Conservation (phyloP, 2,329 filamentous ascomycete species). For the Chaetomium olivaceum region DNA sequence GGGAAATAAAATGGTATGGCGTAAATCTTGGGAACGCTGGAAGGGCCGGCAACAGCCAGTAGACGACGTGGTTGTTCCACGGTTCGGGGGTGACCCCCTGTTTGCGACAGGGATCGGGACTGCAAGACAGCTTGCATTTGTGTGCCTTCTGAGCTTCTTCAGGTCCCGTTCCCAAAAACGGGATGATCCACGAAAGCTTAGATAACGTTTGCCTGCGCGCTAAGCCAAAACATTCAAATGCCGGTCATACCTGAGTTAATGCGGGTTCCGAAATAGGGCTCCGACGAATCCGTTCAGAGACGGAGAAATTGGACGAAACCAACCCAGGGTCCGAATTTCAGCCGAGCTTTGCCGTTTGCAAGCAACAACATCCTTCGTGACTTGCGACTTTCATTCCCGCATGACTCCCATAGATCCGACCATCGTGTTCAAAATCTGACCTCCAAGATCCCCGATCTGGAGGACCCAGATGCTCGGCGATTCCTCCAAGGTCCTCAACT, state of each 20-base stretch:
- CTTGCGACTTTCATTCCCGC: neutral
- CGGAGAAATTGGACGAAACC: neutral
- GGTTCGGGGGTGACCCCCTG: conserved; percentile 15
- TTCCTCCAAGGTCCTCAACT: neutral
- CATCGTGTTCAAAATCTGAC: no score
- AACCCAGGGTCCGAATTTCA: neutral
- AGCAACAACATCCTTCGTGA: no score
- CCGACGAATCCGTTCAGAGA: conserved; percentile 5
- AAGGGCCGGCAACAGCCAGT: conserved; percentile 14
- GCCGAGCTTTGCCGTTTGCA: neutral
- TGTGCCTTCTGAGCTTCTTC: conserved; percentile 6
- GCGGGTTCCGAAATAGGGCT: neutral
- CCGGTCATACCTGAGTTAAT: neutral
- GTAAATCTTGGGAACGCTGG: conserved; percentile 22
- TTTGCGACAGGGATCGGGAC: conserved; percentile 16
- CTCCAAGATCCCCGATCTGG: no score
- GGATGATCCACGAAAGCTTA: conserved; percentile 12
- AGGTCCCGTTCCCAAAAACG: conserved; percentile 4
- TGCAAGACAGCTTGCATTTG: conserved; percentile 16
- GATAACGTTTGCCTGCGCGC: neutral
- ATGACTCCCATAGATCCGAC: neutral
- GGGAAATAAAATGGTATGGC: conserved; percentile 19
- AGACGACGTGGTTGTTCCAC: conserved; percentile 22
- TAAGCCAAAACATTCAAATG: neutral
- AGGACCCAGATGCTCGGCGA: neutral